Evolutionary conservation across 306 rosid species (phyloP).

Genomic region (Corylus avellana): DNA sequence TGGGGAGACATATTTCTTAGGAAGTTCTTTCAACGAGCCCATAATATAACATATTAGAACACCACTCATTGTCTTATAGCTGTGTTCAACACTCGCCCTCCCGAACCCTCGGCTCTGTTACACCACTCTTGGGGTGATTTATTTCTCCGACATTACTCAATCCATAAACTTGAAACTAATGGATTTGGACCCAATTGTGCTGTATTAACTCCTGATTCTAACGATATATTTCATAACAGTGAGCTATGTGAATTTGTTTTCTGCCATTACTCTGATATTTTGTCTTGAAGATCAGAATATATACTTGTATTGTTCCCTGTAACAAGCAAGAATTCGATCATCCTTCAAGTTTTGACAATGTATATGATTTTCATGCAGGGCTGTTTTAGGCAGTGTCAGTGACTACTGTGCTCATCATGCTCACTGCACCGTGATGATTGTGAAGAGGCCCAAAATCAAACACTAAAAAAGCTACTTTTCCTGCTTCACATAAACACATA

Average conservation of each 20-base stretch:
- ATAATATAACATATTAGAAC: no score
- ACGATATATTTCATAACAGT: no score
- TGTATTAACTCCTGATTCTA: no score
- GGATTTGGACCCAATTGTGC: no score
- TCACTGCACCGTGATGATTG: constrained; percentile 71
- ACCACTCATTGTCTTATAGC: no score
- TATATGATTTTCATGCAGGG: constrained; percentile 47
- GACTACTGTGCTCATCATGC: constrained; percentile 85
- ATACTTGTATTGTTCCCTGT: neutral
- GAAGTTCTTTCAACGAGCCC: no score
- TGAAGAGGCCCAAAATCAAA: constrained; percentile 72
- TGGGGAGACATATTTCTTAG: no score
- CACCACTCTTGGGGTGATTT: no score
- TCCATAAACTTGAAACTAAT: no score
- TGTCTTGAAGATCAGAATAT: neutral
- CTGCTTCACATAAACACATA: neutral
- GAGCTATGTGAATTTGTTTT: neutral
- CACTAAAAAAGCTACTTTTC: constrained; percentile 23
- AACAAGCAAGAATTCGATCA: neutral
- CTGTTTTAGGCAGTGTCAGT: constrained; percentile 76
- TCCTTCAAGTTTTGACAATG: neutral
- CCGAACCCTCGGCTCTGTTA: no score
- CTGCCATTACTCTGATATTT: neutral
- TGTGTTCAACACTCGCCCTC: no score
- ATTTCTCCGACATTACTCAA: no score